These are phyloP conservation scores for Aspergillus incahuasiensis DNA, from an alignment of 495 filamentous ascomycete species.

Conservation along the genomic window DNA sequence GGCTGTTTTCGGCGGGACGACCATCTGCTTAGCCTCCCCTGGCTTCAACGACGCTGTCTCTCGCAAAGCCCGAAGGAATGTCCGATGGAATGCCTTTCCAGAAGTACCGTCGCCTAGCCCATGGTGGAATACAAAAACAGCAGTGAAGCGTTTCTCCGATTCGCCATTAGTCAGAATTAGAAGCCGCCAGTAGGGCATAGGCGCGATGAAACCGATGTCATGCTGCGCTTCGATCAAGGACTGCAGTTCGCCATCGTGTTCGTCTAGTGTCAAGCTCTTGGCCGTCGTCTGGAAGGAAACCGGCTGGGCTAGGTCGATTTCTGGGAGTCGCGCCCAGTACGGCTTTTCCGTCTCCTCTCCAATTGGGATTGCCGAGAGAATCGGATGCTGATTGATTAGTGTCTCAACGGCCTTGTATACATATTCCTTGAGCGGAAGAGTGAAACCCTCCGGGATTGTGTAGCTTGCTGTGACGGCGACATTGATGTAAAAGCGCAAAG, in stretches of 20 bases:
- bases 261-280: conserved; percentile 4
- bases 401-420: conserved; percentile 35
- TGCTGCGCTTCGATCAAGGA: conserved; percentile 34
- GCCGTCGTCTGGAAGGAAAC: conserved; percentile 30
- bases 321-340: conserved; percentile 41
- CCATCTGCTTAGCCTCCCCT: conserved; percentile 19
- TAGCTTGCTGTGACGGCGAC: conserved; percentile 38
- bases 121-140: conserved; percentile 37
- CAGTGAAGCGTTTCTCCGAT: conserved; percentile 26
- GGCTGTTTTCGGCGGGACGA: conserved; percentile 24
- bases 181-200: conserved; percentile 37
- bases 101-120: conserved; percentile 32
- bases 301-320: conserved; percentile 34
- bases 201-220: conserved; percentile 27
- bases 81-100: conserved; percentile 32
- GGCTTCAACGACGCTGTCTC: conserved; percentile 4
- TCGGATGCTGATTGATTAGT: conserved; percentile 38
- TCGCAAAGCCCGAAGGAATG: conserved; percentile 26
- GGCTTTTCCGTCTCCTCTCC: conserved; percentile 37
- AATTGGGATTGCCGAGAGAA: conserved; percentile 39
- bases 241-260: conserved; percentile 27
- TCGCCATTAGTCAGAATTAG: conserved; percentile 23
- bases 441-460: conserved; percentile 23
- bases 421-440: conserved; percentile 27
- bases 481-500: conserved; percentile 43